Evolutionary conservation across 768 basidiomycete species (phyloP), one percentile per base, ranked within the genome.

Genomic region (Boletus barrowsii): DNA sequence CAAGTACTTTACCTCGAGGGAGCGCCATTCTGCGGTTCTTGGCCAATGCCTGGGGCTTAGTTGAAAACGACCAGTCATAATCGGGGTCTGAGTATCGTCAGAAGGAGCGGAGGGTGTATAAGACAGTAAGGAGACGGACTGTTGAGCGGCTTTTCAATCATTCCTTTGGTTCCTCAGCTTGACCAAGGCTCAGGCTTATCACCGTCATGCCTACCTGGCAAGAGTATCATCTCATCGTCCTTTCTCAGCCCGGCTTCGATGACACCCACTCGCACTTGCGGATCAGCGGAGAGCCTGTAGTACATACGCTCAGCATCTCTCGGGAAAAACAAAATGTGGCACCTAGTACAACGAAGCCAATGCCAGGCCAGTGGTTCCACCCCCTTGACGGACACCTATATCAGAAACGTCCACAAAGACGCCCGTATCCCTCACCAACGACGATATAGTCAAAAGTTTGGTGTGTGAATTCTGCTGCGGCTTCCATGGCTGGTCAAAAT

Each of bases 371-470:
- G 57, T 59, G 35, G n/a, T 59, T 42, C 57, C 54, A n/a, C 54
- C 51, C 26, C 61, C 61, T 62, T 15, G 29, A 35, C n/a, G 6
- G 41, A 18, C 10, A 9, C 17, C 13, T 49, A 15, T 24, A 14
- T 42, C 22, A 17, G n/a, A 51, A 26, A 26, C 14, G 17, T 22
- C 18, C 26, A 15, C 43, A 36, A 44, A 33, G 43, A 47, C 5
- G 32, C 26, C 3, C 6, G 6, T 36, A 13, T 30, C 15, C 59
- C 61, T 10, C 32, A 60, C 62, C 62, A 6, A 63, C 42, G 33
- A 62, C 26, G 37, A 63, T 56, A 37, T 62, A 56, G 39, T 59
- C 61, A 42, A 62, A 63, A 18, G 33, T n/a, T 40, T 55, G 51
- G 41, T 22, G 24, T 6, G 49, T 49, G 42, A 62, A 55, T n/a